Base-by-base conservation (phyloP, 2,329 filamentous ascomycete species). In the Cercospora citrullina region DNA sequence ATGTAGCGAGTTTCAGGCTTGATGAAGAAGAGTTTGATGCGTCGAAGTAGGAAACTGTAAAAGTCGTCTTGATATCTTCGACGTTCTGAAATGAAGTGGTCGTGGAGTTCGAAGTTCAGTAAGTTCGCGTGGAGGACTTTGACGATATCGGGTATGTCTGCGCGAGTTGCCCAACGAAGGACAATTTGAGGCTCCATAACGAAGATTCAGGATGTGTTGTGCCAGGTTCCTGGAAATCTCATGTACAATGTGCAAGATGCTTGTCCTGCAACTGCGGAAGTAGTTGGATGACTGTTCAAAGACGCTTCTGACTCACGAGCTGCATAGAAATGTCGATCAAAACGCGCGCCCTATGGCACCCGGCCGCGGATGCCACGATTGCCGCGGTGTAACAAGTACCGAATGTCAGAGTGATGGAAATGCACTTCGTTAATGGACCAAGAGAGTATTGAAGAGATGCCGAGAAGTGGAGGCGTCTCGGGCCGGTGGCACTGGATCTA, bases 1-100 rank as follows among this genome's bases (percentile, higher is more conserved):
- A 72, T 71, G 51, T 68, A 72, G 9, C 69, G 66, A 21, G 67
- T 39, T 31, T 66, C 60, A 7, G 69, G 63, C 48, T 65, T 63
- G 57, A 70, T 66, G 42, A 70, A 72, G 48, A 73, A 71, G 30
- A 64, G 65, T 14, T 69, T 69, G 12, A 73, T 31, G 8, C 71
- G 68, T 26, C 59, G 42, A 16, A 71, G 59, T 1, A 69, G 42
- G 53, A 70, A 72, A 4, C 58, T 30, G 60, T 69, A 66, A 60
- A 68, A 73, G n/a, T 73, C 71, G 6, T 65, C 66, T 2, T 36
- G 66, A 12, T 63, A 48, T 39, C 65, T 48, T 58, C 55, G 60
- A 10, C 71, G 60, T 3, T 42, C 31, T 2, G 68, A 70, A 12
- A 51, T 42, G 45, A 70, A 68, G 59, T 73, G 71, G 42, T 73